phyloP scores from a whole-genome alignment of 2,329 filamentous ascomycete genomes.

The Aspergillus carbonarius region DNA sequence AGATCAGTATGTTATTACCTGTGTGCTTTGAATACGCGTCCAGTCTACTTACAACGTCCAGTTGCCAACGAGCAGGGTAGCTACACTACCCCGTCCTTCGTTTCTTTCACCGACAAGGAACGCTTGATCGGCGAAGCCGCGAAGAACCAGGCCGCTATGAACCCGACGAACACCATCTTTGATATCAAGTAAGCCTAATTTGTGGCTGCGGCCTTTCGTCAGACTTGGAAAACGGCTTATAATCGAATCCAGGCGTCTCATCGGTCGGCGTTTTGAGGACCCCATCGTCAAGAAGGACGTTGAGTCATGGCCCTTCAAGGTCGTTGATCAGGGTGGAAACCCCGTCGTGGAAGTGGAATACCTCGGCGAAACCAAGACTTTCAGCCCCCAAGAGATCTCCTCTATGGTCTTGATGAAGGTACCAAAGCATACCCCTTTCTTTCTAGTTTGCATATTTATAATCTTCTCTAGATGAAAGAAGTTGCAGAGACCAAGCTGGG shows the following conservation, averaged over 20 bases:
- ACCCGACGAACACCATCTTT: constrained; percentile 97
- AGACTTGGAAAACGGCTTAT: constrained; percentile 5
- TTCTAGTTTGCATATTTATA: neutral
- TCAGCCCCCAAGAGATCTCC: constrained; percentile 98
- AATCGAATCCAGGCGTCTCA: constrained; percentile 71
- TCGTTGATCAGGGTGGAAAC: constrained; percentile 82
- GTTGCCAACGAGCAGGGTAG: constrained; percentile 99
- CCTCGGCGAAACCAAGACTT: constrained; percentile 89
- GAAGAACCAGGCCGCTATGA: constrained; percentile 99
- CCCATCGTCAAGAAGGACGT: constrained; percentile 98
- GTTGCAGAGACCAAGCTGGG: constrained; percentile 97
- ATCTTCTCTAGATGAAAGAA: constrained; percentile 80
- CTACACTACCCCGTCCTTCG: constrained; percentile 98
- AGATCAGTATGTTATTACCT: constrained; percentile 73
- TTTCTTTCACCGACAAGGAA: constrained; percentile 98
- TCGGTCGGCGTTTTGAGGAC: constrained; percentile 93
- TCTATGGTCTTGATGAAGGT: constrained; percentile 99
- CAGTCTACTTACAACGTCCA: constrained; percentile 27
- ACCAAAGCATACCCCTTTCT: constrained; percentile 27
- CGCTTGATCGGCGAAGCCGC: constrained; percentile 98
- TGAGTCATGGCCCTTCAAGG: constrained; percentile 99
- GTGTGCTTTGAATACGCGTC: neutral
- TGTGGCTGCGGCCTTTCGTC: neutral
- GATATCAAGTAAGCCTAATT: constrained; percentile 80
- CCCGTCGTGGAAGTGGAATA: constrained; percentile 95